These are phyloP conservation scores for Amanita muscaria DNA, from an alignment of 768 basidiomycete genomes.

Conservation along the genomic window DNA sequence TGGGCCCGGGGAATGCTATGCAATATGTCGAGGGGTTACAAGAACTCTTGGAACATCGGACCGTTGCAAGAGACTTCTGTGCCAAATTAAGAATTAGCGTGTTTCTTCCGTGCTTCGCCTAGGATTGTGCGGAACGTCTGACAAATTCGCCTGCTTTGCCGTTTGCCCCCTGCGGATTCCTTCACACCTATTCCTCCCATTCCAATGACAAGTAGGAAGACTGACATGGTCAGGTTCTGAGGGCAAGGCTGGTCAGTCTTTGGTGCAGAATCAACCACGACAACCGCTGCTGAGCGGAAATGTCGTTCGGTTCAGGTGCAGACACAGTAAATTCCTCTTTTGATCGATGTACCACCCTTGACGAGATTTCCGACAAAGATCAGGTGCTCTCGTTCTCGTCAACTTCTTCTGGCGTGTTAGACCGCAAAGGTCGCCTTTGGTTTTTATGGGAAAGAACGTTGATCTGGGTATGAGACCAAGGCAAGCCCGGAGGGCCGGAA, in stretches of 20 bases:
- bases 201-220: too few relatives aligned
- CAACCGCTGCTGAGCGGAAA: constrained; percentile 13
- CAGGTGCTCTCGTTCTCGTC: constrained; percentile 35
- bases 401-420: constrained; percentile 10
- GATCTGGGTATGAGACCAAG: background rate
- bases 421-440: constrained; percentile 4
- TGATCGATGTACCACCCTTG: background rate
- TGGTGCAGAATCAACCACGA: background rate
- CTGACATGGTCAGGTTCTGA: background rate
- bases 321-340: background rate
- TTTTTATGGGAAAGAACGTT: background rate
- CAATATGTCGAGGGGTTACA: constrained; percentile 50
- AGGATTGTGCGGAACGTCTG: constrained; percentile 56
- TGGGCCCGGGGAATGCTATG: constrained; percentile 41
- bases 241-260: background rate
- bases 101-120: constrained; percentile 75
- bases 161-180: too few relatives aligned
- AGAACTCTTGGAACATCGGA: constrained; percentile 76
- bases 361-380: constrained; percentile 17
- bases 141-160: constrained; percentile 39
- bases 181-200: too few relatives aligned
- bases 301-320: constrained; percentile 15
- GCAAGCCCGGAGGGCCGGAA: background rate
- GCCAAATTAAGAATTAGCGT: constrained; percentile 80
- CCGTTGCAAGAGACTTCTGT: constrained; percentile 87